Evolutionary conservation across 2,329 filamentous ascomycete species (phyloP).

Genomic region (Coniochaeta sp.): DNA sequence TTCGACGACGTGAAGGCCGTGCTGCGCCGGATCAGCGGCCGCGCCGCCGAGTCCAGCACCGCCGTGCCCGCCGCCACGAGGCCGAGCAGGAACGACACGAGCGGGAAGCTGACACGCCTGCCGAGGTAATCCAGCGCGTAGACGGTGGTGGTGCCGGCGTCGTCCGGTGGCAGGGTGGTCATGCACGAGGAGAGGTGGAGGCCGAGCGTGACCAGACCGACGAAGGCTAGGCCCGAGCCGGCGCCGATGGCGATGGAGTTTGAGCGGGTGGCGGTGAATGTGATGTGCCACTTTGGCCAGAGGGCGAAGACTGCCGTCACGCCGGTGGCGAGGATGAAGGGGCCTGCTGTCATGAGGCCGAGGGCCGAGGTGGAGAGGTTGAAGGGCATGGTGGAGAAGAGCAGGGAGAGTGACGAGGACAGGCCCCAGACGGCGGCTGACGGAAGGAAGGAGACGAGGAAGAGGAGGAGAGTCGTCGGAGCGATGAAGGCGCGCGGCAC

Average conservation of each 20-base stretch:
- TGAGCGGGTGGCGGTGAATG: slow-evolving; percentile 21
- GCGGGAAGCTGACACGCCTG: slow-evolving; percentile 27
- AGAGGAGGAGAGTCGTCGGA: slow-evolving; percentile 40
- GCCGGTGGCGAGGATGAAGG: slow-evolving; percentile 32
- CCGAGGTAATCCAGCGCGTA: slow-evolving; percentile 19
- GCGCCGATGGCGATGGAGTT: slow-evolving; percentile 26
- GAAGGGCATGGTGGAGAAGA: slow-evolving; percentile 38
- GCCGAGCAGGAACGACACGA: slow-evolving; percentile 37
- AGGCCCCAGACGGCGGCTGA: slow-evolving; percentile 40
- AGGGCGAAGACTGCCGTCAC: slow-evolving; percentile 24
- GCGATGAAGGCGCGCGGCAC: slow-evolving; percentile 38
- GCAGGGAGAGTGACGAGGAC: slow-evolving; percentile 33
- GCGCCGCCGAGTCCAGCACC: slow-evolving; percentile 30
- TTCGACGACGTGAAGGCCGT: slow-evolving; percentile 41
- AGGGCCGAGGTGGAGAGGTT: slow-evolving; percentile 28
- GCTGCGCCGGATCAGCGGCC: slow-evolving; percentile 37
- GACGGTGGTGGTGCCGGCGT: slow-evolving; percentile 11
- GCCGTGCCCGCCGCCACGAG: slow-evolving; percentile 36
- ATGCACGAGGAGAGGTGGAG: slow-evolving; percentile 31
- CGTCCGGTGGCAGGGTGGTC: slow-evolving; percentile 14
- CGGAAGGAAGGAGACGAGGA: slow-evolving; percentile 36
- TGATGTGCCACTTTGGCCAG: slow-evolving; percentile 16
- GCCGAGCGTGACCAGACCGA: slow-evolving; percentile 37
- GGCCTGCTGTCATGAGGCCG: slow-evolving; percentile 36
- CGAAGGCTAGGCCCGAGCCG: slow-evolving; percentile 29